phyloP scores from a whole-genome alignment of 768 basidiomycete genomes.

The Lactifluus rugatus region DNA sequence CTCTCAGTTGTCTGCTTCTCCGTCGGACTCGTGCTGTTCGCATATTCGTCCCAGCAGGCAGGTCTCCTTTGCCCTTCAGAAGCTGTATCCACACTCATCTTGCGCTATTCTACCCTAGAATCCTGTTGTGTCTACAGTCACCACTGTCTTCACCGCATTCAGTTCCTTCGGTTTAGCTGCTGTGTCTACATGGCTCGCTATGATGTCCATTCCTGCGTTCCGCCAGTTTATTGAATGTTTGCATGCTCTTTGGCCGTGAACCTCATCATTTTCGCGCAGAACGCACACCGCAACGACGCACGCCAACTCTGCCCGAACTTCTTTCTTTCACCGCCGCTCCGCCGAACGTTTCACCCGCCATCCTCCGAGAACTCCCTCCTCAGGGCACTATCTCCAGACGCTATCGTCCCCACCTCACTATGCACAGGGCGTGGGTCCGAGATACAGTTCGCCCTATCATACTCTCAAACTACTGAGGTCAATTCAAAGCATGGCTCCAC shows the following conservation, averaged over 20 bases:
- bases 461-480: slow-evolving; percentile 16
- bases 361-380: slow-evolving; percentile 16
- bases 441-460: slow-evolving; percentile 15
- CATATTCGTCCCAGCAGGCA: slow-evolving; percentile 66
- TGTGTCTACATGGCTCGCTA: slow-evolving; percentile 63
- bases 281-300: slow-evolving; percentile 6
- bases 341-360: not conserved
- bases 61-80: slow-evolving; percentile 12
- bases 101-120: slow-evolving; percentile 30
- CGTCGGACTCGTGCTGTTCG: slow-evolving; percentile 64
- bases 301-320: slow-evolving; percentile 5
- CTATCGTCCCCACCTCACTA: not conserved
- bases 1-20: slow-evolving; percentile 80
- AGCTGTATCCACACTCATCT: not conserved
- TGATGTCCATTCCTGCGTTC: slow-evolving; percentile 12
- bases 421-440: slow-evolving; percentile 17
- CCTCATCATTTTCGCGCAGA: not conserved
- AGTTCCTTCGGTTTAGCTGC: slow-evolving; percentile 63
- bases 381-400: slow-evolving; percentile 6
- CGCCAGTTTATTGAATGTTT: slow-evolving; percentile 1
- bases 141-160: slow-evolving; percentile 66
- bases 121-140: slow-evolving; percentile 53
- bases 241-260: not conserved
- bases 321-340: slow-evolving; percentile 10
- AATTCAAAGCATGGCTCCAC: slow-evolving; percentile 5